phyloP scores from a whole-genome alignment of 352 stramenopile genomes.

The Pythium volutum region DNA sequence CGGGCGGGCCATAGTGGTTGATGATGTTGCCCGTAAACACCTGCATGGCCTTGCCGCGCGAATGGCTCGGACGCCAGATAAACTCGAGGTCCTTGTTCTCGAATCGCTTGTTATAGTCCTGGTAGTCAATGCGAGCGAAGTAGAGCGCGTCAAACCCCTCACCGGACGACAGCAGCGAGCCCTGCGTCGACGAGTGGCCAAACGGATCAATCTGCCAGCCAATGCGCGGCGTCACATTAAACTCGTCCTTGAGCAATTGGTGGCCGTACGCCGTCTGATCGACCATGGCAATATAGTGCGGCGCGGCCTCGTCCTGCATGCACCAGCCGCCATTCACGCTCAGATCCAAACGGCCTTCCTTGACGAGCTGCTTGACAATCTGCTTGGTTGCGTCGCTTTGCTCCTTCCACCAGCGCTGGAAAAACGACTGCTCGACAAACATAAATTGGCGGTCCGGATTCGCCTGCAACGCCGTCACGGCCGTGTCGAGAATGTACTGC shows the following conservation, averaged over 20 bases:
- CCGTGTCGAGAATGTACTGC: slow-evolving; percentile 94
- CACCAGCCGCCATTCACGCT: slow-evolving; percentile 96
- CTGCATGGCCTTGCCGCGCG: slow-evolving; percentile 74
- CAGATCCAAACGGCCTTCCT: slow-evolving; percentile 90
- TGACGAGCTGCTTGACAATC: slow-evolving; percentile 86
- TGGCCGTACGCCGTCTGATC: slow-evolving; percentile 98
- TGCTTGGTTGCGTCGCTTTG: slow-evolving; percentile 72
- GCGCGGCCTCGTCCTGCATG: slow-evolving; percentile 98
- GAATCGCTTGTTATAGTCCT: slow-evolving; percentile 92
- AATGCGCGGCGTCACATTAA: slow-evolving; percentile 93
- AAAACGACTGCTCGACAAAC: slow-evolving; percentile 95
- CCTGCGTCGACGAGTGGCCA: slow-evolving; percentile 90
- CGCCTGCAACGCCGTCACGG: slow-evolving; percentile 81
- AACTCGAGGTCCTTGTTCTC: slow-evolving; percentile 91
- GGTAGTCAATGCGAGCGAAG: slow-evolving; percentile 98
- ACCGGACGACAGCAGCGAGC: slow-evolving; percentile 85
- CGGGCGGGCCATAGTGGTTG: slow-evolving; percentile 71
- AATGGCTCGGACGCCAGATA: slow-evolving; percentile 92
- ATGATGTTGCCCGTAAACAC: slow-evolving; percentile 89
- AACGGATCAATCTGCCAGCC: slow-evolving; percentile 99
- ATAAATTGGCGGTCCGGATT: slow-evolving; percentile 93
- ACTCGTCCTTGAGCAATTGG: slow-evolving; percentile 92
- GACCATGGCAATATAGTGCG: slow-evolving; percentile 97
- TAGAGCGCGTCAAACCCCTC: slow-evolving; percentile 96
- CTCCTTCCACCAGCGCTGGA: slow-evolving; percentile 95